Conservation (phyloP, 2,329 filamentous ascomycete genomes). For the Intubia oerlemansii region DNA sequence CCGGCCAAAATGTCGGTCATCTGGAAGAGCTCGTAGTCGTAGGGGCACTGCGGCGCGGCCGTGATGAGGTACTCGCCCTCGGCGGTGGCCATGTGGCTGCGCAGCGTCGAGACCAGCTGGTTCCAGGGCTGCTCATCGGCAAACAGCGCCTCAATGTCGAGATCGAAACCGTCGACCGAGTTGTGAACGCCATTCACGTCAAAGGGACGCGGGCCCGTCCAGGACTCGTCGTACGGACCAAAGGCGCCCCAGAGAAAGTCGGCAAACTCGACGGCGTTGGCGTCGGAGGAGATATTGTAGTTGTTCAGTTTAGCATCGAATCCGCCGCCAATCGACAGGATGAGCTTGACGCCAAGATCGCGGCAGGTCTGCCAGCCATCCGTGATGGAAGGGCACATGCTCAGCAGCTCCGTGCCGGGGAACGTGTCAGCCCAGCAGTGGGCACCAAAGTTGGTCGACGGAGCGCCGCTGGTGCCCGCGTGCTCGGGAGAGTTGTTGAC, state of each 20-base stretch:
- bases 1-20: constrained; percentile 20
- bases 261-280: constrained; percentile 15
- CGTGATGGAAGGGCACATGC: constrained; percentile 13
- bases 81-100: constrained; percentile 5
- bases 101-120: constrained; percentile 5
- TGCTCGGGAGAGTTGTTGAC: constrained; percentile 18
- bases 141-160: constrained; percentile 22
- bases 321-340: constrained; percentile 39
- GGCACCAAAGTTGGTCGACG: constrained; percentile 17
- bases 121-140: constrained; percentile 6
- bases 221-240: constrained; percentile 13
- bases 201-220: constrained; percentile 19
- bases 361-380: constrained; percentile 26
- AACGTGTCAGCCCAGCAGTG: constrained; percentile 14
- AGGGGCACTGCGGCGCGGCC: constrained; percentile 23
- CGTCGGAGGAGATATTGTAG: constrained; percentile 14
- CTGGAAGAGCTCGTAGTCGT: constrained; percentile 15
- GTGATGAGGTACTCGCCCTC: constrained; percentile 19
- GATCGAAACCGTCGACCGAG: constrained; percentile 29
- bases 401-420: constrained; percentile 12
- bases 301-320: constrained; percentile 10
- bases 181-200: constrained; percentile 14
- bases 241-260: constrained; percentile 18
- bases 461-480: constrained; percentile 12
- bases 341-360: constrained; percentile 34